Conservation (phyloP, 108 stramenopile species). For the Conticribra weissflogii region DNA sequence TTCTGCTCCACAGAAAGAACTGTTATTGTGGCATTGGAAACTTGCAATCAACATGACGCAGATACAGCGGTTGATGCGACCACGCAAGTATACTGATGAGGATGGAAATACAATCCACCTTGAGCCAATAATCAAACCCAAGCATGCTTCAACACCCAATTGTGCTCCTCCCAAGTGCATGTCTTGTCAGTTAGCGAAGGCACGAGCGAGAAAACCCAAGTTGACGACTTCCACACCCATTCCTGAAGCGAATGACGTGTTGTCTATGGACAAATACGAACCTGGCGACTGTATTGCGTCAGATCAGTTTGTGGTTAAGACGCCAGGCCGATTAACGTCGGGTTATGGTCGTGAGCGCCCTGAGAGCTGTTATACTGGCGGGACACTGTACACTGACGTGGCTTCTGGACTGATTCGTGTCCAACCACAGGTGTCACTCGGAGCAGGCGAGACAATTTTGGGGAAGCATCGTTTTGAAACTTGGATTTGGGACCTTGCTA, state of each 20-base stretch:
- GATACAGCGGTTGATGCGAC: background rate
- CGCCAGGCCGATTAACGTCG: conserved; percentile 32
- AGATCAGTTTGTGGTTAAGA: conserved; percentile 12
- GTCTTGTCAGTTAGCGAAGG: background rate
- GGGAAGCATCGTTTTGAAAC: conserved; percentile 45
- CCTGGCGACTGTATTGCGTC: conserved; percentile 4
- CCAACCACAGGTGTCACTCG: conserved; percentile 24
- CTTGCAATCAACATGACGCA: conserved; percentile 19
- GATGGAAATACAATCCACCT: background rate
- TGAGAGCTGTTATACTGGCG: conserved; percentile 9
- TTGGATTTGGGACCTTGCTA: background rate
- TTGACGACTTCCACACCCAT: too few species aligned
- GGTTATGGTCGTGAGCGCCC: conserved; percentile 28
- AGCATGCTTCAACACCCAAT: background rate
- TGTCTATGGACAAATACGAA: background rate
- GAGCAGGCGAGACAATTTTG: conserved; percentile 39
- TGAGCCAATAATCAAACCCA: conserved; percentile 4
- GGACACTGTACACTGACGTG: conserved; percentile 48
- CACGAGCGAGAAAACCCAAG: background rate
- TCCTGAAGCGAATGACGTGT: too few species aligned
- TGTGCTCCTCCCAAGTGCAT: background rate
- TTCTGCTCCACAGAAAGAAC: conserved; percentile 41
- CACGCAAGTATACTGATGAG: background rate
- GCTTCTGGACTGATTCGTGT: conserved; percentile 21
- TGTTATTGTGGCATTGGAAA: conserved; percentile 41